These are phyloP conservation scores for Cladophialophora psammophila DNA, from an alignment of 2,329 filamentous ascomycete genomes.

Conservation along the genomic window DNA sequence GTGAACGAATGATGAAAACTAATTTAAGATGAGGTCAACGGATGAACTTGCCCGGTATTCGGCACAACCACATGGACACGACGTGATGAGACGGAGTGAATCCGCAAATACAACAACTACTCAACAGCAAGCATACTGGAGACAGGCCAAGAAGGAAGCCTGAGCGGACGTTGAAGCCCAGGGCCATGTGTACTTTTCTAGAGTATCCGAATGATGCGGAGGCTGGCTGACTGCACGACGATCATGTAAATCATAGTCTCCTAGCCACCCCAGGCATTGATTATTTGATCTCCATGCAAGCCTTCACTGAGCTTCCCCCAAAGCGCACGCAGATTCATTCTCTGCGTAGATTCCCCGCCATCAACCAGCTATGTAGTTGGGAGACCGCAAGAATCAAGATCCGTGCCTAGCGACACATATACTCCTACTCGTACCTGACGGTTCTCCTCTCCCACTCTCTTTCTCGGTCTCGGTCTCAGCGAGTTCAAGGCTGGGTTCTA, in stretches of 20 bases:
- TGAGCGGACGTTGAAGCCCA: neutral
- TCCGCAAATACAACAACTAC: neutral
- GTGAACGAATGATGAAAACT: neutral
- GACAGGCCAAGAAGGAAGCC: neutral
- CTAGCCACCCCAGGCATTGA: neutral
- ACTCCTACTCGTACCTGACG: neutral
- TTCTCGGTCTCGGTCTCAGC: too few species aligned
- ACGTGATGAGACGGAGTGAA: neutral
- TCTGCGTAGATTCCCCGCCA: neutral
- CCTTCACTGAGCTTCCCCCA: neutral
- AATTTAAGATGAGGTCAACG: neutral
- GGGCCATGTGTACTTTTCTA: neutral
- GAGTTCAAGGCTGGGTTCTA: neutral
- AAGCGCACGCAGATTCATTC: neutral
- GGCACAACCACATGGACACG: neutral
- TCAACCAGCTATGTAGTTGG: neutral
- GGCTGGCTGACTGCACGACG: neutral
- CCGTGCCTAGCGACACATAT: neutral
- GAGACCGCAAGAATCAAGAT: neutral
- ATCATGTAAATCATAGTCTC: neutral
- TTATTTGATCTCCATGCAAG: neutral
- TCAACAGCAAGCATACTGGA: too few species aligned
- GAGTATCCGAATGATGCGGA: neutral
- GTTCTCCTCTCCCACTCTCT: neutral
- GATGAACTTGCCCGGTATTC: neutral